Base-by-base conservation (phyloP, 768 basidiomycete genomes). In the Suillus spraguei region DNA sequence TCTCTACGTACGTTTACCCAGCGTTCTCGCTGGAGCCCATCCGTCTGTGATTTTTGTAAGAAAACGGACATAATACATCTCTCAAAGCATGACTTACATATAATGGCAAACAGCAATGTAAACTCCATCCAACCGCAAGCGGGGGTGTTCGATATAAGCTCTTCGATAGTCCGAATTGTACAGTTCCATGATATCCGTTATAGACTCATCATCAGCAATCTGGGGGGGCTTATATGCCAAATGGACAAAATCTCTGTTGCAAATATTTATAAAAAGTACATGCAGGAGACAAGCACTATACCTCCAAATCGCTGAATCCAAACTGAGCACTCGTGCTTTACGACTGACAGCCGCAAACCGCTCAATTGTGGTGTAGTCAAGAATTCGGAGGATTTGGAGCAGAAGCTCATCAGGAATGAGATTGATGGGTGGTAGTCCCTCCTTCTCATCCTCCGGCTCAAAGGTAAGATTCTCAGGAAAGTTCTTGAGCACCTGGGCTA, bases 71-170 rank as follows among this genome's bases (percentile, higher is more conserved):
- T 2, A 38, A 60, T 50, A 65, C 54, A 52, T 38, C 47, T 61
- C 42, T 56, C 49, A 59, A 10, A n/a, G n/a, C 35, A 59, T 75
- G 24, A 62, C 87, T 65, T 73, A 92, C 91, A 89, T 79, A 68
- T 93, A 97, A 74, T 95, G 94, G 70, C 94, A 96, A 22, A 92
- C 90, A 24, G 93, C 89, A 59, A 97, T 95, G 72, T 97, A 97
- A 11, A 94, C 88, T 2, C 95, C 95, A 64, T 97, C 95, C 66
- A 90, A 72, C 44, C 95, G 87, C 55, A 97, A 74, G 54, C 95
- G 85, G 16, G 94, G 94, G 63, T 94, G 91, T 74, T 95, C 91
- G 49, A 97, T 84, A 72, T 85, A 93, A 10, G 91, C 77, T 22
- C 87, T 87, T 44, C 95, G 84, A 76, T 87, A 95, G 72, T 93